phyloP scores from a whole-genome alignment of 495 filamentous ascomycete species.

The Aspergillus avenaceus region DNA sequence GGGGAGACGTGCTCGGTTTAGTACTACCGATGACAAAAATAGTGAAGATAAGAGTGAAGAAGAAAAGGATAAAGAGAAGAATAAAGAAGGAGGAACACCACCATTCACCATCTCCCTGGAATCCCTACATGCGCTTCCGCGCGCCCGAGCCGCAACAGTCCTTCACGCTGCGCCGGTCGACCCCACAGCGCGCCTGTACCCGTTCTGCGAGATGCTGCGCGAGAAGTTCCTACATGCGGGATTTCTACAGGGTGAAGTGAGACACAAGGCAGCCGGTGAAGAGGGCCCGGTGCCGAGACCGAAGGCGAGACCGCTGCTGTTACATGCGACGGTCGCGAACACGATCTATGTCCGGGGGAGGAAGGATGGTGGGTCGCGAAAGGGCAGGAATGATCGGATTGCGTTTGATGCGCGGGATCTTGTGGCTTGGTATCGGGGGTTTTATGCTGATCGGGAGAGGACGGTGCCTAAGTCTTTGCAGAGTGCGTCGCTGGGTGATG shows the following conservation, averaged over 20 bases:
- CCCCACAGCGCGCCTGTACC: slow-evolving; percentile 46
- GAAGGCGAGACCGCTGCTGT: slow-evolving; percentile 55
- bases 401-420: slow-evolving; percentile 38
- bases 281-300: slow-evolving; percentile 5
- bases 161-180: slow-evolving; percentile 58
- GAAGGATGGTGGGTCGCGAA: slow-evolving; percentile 18
- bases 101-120: slow-evolving; percentile 32
- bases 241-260: slow-evolving; percentile 52
- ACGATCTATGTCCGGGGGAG: slow-evolving; percentile 66
- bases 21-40: too few species aligned
- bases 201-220: slow-evolving; percentile 61
- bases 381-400: slow-evolving; percentile 28
- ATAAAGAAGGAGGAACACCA: not conserved
- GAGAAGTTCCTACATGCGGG: slow-evolving; percentile 58
- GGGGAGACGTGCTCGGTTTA: slow-evolving; percentile 8
- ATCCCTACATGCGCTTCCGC: slow-evolving; percentile 33
- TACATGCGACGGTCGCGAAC: slow-evolving; percentile 87
- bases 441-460: slow-evolving; percentile 24
- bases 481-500: not conserved
- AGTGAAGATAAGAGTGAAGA: too few species aligned
- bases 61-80: not conserved
- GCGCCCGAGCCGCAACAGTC: slow-evolving; percentile 39
- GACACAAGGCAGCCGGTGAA: not conserved
- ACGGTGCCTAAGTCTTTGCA: too few species aligned
- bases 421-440: slow-evolving; percentile 26